phyloP scores from a whole-genome alignment of 768 basidiomycete species.

The Pulveroboletus sp. region DNA sequence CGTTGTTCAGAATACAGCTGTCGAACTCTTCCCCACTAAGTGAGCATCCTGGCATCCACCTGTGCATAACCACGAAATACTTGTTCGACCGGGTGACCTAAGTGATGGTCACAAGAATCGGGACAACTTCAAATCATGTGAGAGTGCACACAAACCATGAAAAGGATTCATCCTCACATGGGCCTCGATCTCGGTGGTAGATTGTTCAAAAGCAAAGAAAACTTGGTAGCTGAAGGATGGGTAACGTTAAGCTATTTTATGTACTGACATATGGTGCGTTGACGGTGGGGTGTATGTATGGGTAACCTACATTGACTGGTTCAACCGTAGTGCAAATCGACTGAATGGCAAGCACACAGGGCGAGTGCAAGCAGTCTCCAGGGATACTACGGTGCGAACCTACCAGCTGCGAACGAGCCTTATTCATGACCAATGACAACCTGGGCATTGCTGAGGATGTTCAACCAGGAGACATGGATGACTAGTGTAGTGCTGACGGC shows the following conservation, averaged over 20 bases:
- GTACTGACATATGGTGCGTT: constrained; percentile 42
- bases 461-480: neutral
- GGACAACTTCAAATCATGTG: constrained; percentile 27
- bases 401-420: constrained; percentile 59
- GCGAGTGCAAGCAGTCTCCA: constrained; percentile 53
- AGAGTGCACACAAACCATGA: neutral
- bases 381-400: constrained; percentile 74
- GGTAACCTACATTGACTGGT: constrained; percentile 46
- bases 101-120: constrained; percentile 14
- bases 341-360: constrained; percentile 40
- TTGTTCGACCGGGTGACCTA: constrained; percentile 7
- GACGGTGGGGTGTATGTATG: constrained; percentile 60
- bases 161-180: constrained; percentile 37
- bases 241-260: constrained; percentile 44
- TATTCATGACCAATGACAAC: constrained; percentile 79
- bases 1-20: constrained; percentile 16
- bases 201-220: constrained; percentile 52
- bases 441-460: constrained; percentile 24
- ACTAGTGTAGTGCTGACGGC: constrained; percentile 42
- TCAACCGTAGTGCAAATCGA: neutral
- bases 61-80: neutral
- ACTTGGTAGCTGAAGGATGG: constrained; percentile 67
- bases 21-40: constrained; percentile 2
- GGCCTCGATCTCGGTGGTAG: constrained; percentile 51
- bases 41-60: constrained; percentile 5